phyloP scores from a whole-genome alignment of 2,329 filamentous ascomycete genomes.

The Dactylonectria macrodidyma region DNA sequence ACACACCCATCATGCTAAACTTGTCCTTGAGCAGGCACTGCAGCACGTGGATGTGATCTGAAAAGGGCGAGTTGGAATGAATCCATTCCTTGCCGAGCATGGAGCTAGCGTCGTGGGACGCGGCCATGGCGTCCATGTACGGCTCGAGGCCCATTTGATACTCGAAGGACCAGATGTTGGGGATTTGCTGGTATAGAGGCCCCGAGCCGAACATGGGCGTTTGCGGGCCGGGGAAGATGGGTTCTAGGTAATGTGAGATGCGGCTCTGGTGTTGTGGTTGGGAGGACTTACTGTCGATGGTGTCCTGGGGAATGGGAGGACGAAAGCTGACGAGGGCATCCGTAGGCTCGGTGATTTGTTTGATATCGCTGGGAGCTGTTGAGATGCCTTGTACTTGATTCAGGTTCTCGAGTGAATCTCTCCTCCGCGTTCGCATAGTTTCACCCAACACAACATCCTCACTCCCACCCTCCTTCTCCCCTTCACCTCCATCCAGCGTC shows the following conservation, averaged over 20 bases:
- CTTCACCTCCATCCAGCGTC: conserved; percentile 41
- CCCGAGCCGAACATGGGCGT: conserved; percentile 25
- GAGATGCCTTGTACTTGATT: fast-evolving
- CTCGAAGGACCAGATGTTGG: conserved; percentile 50
- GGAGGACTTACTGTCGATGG: background rate
- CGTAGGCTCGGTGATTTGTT: background rate
- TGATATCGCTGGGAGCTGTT: background rate
- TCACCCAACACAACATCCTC: background rate
- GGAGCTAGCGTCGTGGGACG: conserved; percentile 39
- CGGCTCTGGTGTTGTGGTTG: background rate
- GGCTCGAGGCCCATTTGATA: conserved; percentile 51
- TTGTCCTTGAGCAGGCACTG: conserved; percentile 47
- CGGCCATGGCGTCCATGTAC: conserved; percentile 44
- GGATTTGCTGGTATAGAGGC: conserved; percentile 45
- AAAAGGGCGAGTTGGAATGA: conserved; percentile 50
- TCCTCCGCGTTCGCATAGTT: background rate
- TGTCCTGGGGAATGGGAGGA: background rate
- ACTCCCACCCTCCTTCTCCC: background rate
- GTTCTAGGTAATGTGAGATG: background rate
- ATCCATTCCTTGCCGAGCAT: conserved; percentile 45
- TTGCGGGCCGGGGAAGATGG: conserved; percentile 3
- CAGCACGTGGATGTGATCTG: conserved; percentile 49
- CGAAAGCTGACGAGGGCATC: background rate
- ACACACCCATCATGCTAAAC: conserved; percentile 34
- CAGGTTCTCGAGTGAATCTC: background rate